Conservation (phyloP, 2,329 filamentous ascomycete species). For the Dothiorella sarmentorum region DNA sequence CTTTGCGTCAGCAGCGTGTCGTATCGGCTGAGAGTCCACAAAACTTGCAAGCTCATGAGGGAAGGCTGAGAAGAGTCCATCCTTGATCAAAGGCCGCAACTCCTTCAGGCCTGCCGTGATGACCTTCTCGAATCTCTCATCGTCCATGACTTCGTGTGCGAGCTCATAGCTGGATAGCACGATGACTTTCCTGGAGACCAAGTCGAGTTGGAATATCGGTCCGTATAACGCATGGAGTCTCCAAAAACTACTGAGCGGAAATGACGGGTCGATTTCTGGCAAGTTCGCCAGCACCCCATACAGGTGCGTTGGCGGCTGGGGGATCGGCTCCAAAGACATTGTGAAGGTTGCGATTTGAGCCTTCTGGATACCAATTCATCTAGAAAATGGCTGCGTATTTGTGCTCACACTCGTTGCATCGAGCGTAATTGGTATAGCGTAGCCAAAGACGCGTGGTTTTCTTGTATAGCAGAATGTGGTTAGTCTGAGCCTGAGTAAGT, state of each 20-base stretch:
- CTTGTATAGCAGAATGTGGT: not conserved
- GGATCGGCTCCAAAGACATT: conserved; percentile 18
- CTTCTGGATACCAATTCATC: not conserved
- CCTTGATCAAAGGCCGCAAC: conserved; percentile 17
- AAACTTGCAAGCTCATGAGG: conserved; percentile 18
- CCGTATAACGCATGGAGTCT: conserved; percentile 40
- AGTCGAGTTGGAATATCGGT: conserved; percentile 57
- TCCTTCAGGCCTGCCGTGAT: conserved; percentile 18
- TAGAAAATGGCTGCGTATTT: not conserved
- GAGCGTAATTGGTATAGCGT: not conserved
- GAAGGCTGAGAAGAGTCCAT: conserved; percentile 24
- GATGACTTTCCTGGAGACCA: conserved; percentile 49
- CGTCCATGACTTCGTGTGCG: conserved; percentile 21
- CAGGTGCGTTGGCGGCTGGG: conserved; percentile 20
- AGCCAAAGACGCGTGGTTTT: not conserved
- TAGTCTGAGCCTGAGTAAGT: not conserved
- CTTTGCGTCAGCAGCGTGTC: not conserved
- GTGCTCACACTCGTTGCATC: not conserved
- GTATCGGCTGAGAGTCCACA: not conserved
- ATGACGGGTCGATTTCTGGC: conserved; percentile 25
- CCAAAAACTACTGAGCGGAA: conserved; percentile 20
- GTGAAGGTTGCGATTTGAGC: not conserved
- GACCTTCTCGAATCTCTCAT: conserved; percentile 20
- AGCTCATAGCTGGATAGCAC: conserved; percentile 40
- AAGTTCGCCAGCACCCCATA: conserved; percentile 23